Evolutionary conservation across 129 eudicot species (phyloP).

Genomic region (Flaveria trinervia): DNA sequence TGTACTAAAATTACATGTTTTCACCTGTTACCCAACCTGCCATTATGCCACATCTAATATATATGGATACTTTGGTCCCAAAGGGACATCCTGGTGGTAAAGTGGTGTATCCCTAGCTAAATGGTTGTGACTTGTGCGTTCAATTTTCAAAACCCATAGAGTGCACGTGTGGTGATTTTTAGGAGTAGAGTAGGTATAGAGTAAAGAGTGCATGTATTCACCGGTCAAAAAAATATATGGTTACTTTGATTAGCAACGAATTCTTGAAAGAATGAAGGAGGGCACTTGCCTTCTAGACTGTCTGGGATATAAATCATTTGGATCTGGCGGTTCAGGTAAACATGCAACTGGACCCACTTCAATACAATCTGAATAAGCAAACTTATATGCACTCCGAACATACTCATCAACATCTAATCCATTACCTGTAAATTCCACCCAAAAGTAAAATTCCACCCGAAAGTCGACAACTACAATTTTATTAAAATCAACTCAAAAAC

Average conservation of each 20-base stretch:
- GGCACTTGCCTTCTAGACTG: constrained; percentile 83
- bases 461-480: constrained; percentile 5
- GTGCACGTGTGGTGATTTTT: too few relatives aligned
- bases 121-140: too few relatives aligned
- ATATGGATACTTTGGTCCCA: neutral
- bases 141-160: too few relatives aligned
- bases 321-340: constrained; percentile 94
- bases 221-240: neutral
- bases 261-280: constrained; percentile 11
- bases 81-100: too few relatives aligned
- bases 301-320: constrained; percentile 91
- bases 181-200: too few relatives aligned
- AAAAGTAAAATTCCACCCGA: neutral
- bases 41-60: neutral
- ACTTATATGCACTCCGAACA: constrained; percentile 89
- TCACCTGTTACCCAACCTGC: neutral
- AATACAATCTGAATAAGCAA: constrained; percentile 93
- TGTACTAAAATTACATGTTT: neutral
- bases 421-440: constrained; percentile 54
- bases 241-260: neutral
- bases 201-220: too few relatives aligned
- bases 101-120: too few relatives aligned
- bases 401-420: constrained; percentile 98
- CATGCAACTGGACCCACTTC: constrained; percentile 97
- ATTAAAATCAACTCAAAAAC: constrained; percentile 18